Base-by-base conservation (phyloP, 2,329 filamentous ascomycete species). In the Fusarium goolgardi region DNA sequence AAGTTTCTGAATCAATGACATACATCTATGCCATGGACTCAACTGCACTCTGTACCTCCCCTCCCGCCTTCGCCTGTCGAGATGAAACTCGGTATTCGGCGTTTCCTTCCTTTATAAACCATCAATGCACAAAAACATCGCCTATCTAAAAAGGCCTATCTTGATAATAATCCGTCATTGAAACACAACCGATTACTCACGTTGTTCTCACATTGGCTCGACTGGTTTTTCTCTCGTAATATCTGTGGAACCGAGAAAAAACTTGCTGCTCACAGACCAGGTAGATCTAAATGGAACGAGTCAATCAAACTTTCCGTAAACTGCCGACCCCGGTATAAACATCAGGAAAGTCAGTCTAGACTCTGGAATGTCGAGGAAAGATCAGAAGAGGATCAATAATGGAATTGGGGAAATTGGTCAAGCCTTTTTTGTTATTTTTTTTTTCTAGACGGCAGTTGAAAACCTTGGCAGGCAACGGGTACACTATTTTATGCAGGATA, bases 101-200 rank as follows among this genome's bases (percentile, higher is more conserved):
- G 47, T 65, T 46, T 27, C 23, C 16, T 47, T 6, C 25, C 52
- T 39, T 21, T 37, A 39, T 25, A 61, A 40, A 29, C 21, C 45
- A 64, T 64, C 61, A 64, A n/a, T 64, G 61, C 61, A 31, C 18
- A 31, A 52, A 25, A 27, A n/a, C 31, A 47, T 64, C 49, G 63
- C 64, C 63, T 67, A 67, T 67, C 64, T 67, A 52, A 39, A 44
- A 45, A 53, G 65, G 55, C 65, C 65, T 65, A 67, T 67, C 63
- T 67, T 63, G 43, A 67, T 55, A 49, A 27, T 52, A 46, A 69
- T 68, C 65, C 65, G 65, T 69, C 61, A 69, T 69, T 65, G 41
- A 69, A 66, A 69, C 32, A 47, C n/a, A 50, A 55, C 9, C 54
- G 41, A 67, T 68, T 68, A 65, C 64, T 68, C 64, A 67, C 40